These are phyloP conservation scores for Cucumis variabilis DNA, from an alignment of 331 rosid species.

Conservation along the genomic window DNA sequence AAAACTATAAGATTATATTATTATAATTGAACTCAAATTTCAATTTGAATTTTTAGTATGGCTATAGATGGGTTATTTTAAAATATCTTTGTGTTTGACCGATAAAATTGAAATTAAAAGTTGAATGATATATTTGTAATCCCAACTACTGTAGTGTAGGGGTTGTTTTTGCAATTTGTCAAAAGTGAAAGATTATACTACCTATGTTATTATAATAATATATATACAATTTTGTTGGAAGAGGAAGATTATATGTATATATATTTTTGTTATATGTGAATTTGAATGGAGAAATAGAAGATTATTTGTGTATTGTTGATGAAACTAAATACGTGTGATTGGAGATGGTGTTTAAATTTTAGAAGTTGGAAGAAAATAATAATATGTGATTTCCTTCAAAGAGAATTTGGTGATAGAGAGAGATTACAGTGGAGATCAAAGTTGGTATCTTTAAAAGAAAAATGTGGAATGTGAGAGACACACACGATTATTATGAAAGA, in stretches of 20 bases:
- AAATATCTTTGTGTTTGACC: too few species aligned
- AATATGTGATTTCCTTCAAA: background rate
- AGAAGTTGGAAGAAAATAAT: background rate
- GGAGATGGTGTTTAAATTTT: background rate
- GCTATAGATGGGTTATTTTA: too few species aligned
- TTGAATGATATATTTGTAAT: too few species aligned
- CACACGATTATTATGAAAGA: constrained; percentile 24
- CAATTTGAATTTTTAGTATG: background rate
- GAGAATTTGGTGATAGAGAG: constrained; percentile 22
- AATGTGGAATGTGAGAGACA: constrained; percentile 12
- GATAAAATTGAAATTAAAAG: too few species aligned
- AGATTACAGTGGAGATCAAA: background rate
- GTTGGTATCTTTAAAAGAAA: constrained; percentile 22
- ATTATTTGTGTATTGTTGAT: background rate
- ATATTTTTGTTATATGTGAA: too few species aligned
- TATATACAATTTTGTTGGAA: background rate
- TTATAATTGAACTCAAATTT: too few species aligned
- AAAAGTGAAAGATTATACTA: too few species aligned
- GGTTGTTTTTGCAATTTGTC: too few species aligned
- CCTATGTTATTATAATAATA: too few species aligned
- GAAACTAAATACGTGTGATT: background rate
- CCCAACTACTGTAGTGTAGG: too few species aligned
- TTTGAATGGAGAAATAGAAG: background rate
- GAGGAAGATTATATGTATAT: background rate
- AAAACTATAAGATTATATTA: too few species aligned